phyloP scores from a whole-genome alignment of 495 filamentous ascomycete genomes.

The Penicillium canariense region DNA sequence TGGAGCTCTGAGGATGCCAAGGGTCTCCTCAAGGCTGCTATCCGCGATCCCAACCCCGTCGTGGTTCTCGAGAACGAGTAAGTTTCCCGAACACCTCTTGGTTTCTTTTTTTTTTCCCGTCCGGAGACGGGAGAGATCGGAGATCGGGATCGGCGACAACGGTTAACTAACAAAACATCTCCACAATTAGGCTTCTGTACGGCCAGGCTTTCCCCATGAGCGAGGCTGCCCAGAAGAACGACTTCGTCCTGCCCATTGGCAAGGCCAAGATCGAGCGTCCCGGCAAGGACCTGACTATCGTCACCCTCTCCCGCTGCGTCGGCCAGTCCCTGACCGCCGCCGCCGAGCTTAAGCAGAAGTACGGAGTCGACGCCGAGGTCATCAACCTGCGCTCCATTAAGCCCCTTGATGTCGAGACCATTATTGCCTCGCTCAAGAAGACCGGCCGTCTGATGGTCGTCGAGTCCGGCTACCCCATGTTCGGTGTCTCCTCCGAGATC shows the following conservation, averaged over 20 bases:
- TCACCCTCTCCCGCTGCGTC: slow-evolving; percentile 90
- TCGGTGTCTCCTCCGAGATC: slow-evolving; percentile 88
- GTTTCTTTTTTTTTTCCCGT: neutral
- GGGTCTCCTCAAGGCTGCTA: slow-evolving; percentile 94
- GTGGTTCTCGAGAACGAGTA: slow-evolving; percentile 95
- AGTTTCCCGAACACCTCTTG: too few relatives aligned
- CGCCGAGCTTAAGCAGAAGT: slow-evolving; percentile 87
- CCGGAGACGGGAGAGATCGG: neutral
- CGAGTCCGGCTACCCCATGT: slow-evolving; percentile 94
- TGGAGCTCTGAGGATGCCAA: slow-evolving; percentile 98
- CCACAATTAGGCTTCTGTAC: slow-evolving; percentile 68
- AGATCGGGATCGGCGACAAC: slow-evolving; percentile 3
- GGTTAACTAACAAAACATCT: slow-evolving; percentile 17
- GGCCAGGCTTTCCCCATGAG: slow-evolving; percentile 94
- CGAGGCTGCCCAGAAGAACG: slow-evolving; percentile 87
- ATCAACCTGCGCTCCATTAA: slow-evolving; percentile 98
- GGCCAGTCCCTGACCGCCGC: slow-evolving; percentile 89
- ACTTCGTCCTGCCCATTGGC: slow-evolving; percentile 94
- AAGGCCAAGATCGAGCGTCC: slow-evolving; percentile 98
- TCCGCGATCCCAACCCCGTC: slow-evolving; percentile 96
- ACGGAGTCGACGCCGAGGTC: slow-evolving; percentile 93
- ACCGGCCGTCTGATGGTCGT: slow-evolving; percentile 87
- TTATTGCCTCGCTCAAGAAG: slow-evolving; percentile 97
- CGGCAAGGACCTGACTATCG: slow-evolving; percentile 94
- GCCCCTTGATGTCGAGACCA: slow-evolving; percentile 91